Evolutionary conservation across 495 filamentous ascomycete genomes (phyloP), one percentile per base, ranked within the genome.

Genomic region (Pyrenula massariospora): DNA sequence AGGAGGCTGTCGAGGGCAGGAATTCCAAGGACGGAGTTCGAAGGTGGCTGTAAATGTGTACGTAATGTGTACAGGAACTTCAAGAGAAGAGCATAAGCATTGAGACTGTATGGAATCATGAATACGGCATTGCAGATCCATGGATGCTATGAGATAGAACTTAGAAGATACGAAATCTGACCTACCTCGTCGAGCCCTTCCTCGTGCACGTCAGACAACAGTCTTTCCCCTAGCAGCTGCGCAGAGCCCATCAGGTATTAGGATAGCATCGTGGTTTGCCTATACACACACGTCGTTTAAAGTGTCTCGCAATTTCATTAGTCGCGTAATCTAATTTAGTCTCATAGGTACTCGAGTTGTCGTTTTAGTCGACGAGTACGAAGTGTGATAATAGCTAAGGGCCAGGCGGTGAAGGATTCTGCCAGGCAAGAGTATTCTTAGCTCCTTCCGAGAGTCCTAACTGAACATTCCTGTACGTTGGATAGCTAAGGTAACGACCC

Each of bases 131-230:
- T 49, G 47, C 52, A 24, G 36, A 54, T 22, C 12, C 1, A n/a
- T 19, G 21, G 19, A 24, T 56, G 36, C 22, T 36, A 2, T 12
- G 54, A 50, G 31, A 25, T 2, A n/a, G 48, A 54, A 55, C 12
- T 51, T 51, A n/a, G 47, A 47, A 51, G 12, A 57, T 23, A 24
- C 23, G 53, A 54, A 57, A 61, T 24, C 52, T 52, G 56, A 73
- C 80, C 49, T 72, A 88, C 87, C 77, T 86, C 77, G 64, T 84
- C 77, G 54, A 92, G 70, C 54, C 74, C 71, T 57, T 78, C 79
- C 65, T 82, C 81, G 58, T 83, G 76, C 52, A 88, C 75, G 62
- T 89, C 84, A 22, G 63, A 68, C 47, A 94, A 69, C 63, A 92
- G 64, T 56, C 77, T 77, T 56, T 75, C 77, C 25, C 90, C 90